Evolutionary conservation across 2,329 filamentous ascomycete species (phyloP).

Genomic region (Fusarium sp.): DNA sequence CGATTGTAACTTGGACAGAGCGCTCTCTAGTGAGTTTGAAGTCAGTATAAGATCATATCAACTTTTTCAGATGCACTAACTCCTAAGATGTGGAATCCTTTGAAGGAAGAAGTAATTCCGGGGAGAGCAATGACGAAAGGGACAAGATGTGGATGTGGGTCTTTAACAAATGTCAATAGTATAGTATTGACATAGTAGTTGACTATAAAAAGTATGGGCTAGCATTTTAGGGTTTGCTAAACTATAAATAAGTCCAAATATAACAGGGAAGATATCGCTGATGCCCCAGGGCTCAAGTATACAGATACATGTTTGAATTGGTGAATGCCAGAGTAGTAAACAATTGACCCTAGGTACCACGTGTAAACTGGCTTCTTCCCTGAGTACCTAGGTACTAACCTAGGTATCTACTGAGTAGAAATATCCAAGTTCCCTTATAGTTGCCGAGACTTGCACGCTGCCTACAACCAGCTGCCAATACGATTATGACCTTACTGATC

Average conservation of each 20-base stretch:
- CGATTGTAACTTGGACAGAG: too few relatives aligned
- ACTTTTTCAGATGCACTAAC: neutral
- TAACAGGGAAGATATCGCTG: neutral
- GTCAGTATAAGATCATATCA: neutral
- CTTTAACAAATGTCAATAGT: neutral
- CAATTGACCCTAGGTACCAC: rapidly evolving
- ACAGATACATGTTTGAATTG: neutral
- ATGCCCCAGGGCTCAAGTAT: too few relatives aligned
- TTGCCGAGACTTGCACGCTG: neutral
- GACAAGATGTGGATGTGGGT: neutral
- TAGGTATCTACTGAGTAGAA: too few relatives aligned
- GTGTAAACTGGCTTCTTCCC: too few relatives aligned
- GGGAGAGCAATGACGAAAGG: neutral
- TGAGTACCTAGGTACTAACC: too few relatives aligned
- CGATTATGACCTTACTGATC: too few relatives aligned
- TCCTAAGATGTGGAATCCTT: neutral
- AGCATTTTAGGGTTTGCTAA: neutral
- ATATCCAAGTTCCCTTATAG: too few relatives aligned
- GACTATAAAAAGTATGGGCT: neutral
- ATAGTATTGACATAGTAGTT: neutral
- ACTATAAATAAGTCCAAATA: neutral
- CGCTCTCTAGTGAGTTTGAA: neutral
- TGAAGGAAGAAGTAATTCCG: neutral
- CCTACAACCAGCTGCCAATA: rapidly evolving
- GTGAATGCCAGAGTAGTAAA: neutral